Percentiles rank a stretch among this genome's conserved stretches.
These are phyloP conservation scores for Trametes elegans DNA, from an alignment of 768 basidiomycete species.

Conservation along the genomic window DNA sequence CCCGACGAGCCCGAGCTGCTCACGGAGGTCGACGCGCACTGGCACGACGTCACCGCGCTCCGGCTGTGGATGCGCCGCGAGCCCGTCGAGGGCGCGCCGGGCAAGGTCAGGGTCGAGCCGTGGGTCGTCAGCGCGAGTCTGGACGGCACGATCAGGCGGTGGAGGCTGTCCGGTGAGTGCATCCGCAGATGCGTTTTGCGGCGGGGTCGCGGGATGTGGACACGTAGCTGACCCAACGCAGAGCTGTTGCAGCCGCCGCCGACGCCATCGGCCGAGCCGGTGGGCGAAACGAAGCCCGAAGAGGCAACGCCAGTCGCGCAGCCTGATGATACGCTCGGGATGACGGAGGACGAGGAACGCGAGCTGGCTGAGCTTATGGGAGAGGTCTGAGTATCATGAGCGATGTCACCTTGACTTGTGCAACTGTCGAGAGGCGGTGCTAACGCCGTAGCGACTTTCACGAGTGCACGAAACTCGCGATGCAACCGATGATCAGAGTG, in stretches of 20 bases:
- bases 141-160: conserved; percentile 85
- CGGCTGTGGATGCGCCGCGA: conserved; percentile 64
- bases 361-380: conserved; percentile 82
- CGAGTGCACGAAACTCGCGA: no score
- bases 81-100: conserved; percentile 42
- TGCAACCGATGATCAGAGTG: no score
- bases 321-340: conserved; percentile 25
- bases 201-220: not conserved
- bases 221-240: not conserved
- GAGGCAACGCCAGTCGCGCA: conserved; percentile 12
- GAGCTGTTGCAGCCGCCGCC: conserved; percentile 20
- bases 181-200: not conserved
- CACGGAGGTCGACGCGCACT: conserved; percentile 80
- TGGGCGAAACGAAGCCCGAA: conserved; percentile 19
- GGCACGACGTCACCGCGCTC: conserved; percentile 82
- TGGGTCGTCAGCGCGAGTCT: conserved; percentile 85
- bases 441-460: no score
- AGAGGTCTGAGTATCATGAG: conserved; percentile 24
- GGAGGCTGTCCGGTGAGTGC: conserved; percentile 63
- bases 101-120: conserved; percentile 55
- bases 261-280: conserved; percentile 2
- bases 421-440: no score
- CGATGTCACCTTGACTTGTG: not conserved
- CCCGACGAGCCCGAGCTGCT: conserved; percentile 67
- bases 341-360: conserved; percentile 88